Conservation (phyloP, 139 green algal species). For the Pseudopediastrum boryanum region DNA sequence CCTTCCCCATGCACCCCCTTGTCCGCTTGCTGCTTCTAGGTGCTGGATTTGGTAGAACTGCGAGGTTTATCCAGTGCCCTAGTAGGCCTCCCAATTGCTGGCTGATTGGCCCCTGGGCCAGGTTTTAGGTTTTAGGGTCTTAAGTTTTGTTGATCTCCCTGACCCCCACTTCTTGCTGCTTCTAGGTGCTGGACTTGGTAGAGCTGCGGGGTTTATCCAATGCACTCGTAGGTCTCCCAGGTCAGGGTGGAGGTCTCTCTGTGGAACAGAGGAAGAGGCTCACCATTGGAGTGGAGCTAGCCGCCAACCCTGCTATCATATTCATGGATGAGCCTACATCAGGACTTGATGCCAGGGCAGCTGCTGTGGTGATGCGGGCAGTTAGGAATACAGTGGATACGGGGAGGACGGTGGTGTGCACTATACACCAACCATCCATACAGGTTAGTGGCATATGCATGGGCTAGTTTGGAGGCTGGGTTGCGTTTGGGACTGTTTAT, state of each 20-base stretch:
- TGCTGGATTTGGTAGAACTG: slow-evolving; percentile 86
- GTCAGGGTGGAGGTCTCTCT: slow-evolving; percentile 56
- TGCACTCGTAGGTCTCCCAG: slow-evolving; percentile 16
- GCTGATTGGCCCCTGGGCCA: too few species aligned
- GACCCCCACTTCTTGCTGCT: too few species aligned
- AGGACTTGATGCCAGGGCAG: slow-evolving; percentile 88
- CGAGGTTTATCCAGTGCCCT: slow-evolving; percentile 27
- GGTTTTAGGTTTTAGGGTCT: too few species aligned
- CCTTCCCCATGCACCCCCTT: too few species aligned
- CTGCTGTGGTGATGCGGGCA: slow-evolving; percentile 87
- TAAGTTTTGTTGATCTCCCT: too few species aligned
- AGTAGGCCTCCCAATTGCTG: slow-evolving; percentile 14
- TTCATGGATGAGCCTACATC: slow-evolving; percentile 63
- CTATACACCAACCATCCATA: slow-evolving; percentile 92
- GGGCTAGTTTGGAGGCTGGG: too few species aligned
- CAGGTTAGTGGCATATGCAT: too few species aligned
- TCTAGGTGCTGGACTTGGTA: slow-evolving; percentile 82
- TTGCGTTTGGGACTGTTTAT: too few species aligned
- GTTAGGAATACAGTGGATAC: slow-evolving; percentile 81
- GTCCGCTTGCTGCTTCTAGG: too few species aligned
- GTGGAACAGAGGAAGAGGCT: slow-evolving; percentile 92
- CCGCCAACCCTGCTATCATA: slow-evolving; percentile 71
- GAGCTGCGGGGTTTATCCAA: slow-evolving; percentile 62
- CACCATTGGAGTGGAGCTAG: slow-evolving; percentile 93
- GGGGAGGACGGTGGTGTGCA: slow-evolving; percentile 88